These are phyloP conservation scores for Pseudocercospora cruenta DNA, from an alignment of 2,329 filamentous ascomycete genomes.

Conservation along the genomic window DNA sequence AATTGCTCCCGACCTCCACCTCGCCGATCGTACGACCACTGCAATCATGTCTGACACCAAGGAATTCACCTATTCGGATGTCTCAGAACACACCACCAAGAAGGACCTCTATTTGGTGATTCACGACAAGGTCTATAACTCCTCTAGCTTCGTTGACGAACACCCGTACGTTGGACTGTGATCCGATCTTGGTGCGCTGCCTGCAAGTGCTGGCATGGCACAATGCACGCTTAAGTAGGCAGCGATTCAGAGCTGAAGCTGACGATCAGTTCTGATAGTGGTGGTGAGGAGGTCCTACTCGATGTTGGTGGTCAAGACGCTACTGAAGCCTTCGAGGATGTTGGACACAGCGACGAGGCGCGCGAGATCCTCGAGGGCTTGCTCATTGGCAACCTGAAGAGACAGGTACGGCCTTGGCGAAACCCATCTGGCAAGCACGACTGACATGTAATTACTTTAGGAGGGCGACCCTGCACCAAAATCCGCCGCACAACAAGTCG, in stretches of 20 bases:
- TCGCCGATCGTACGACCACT: slow-evolving; percentile 2
- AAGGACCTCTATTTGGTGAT: slow-evolving; percentile 91
- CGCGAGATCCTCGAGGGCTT: slow-evolving; percentile 86
- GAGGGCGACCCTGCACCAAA: slow-evolving; percentile 78
- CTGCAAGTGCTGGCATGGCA: not conserved
- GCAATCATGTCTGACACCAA: slow-evolving; percentile 59
- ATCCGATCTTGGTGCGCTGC: not conserved
- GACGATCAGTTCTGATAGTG: slow-evolving; percentile 57
- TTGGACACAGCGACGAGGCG: slow-evolving; percentile 98
- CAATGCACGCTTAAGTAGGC: not conserved
- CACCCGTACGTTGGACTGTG: slow-evolving; percentile 70
- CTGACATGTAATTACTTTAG: slow-evolving; percentile 47
- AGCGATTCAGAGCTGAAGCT: not conserved
- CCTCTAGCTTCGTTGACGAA: slow-evolving; percentile 89
- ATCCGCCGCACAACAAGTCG: slow-evolving; percentile 54
- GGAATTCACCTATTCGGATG: slow-evolving; percentile 75
- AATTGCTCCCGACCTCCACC: not conserved
- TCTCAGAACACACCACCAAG: slow-evolving; percentile 86
- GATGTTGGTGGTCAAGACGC: slow-evolving; percentile 95
- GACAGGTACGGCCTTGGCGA: slow-evolving; percentile 62
- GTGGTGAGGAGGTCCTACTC: slow-evolving; percentile 96
- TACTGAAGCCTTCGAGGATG: slow-evolving; percentile 98
- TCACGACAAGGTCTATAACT: slow-evolving; percentile 96
- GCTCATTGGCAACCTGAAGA: slow-evolving; percentile 76
- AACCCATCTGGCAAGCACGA: not conserved